Base-by-base conservation (phyloP, 2,329 filamentous ascomycete species). In the Aspergillus sp. region DNA sequence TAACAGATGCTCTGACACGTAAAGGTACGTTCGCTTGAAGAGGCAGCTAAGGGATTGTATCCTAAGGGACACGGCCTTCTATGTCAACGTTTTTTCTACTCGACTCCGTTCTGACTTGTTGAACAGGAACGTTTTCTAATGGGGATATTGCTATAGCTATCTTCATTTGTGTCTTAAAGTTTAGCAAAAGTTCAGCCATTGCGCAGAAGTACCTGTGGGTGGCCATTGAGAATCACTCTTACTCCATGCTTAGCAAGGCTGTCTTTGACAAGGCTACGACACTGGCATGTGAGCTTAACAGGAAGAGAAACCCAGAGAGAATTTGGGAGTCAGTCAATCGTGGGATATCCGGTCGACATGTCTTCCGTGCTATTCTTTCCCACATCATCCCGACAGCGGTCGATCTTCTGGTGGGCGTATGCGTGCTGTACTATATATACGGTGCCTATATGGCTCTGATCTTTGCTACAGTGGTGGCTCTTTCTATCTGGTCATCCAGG, bases 231-330 rank as follows among this genome's bases (percentile, higher is more conserved):
- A 78, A 82, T 49, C 78, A 76, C 51, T 75, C 78, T 0, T 81
- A 83, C 53, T 72, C 76, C 43, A 72, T 75, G 15, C 74, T 88
- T 42, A 78, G 75, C 9, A 77, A 77, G 1, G 74, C 80, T 2
- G 79, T 83, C 0, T 88, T 86, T 60, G 74, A 77, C 48, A 83
- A 88, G 49, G 75, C 88, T 30, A 82, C 88, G 75, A 73, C 71
- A n/a, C 71, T 87, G 1, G 84, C 82, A 0, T 84, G 84, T 69
- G 82, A 86, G 51, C 88, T 86, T 47, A 84, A 88, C 59, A 80
- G 81, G 15, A 76, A 77, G 44, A 84, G 84, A 53, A 76, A 79
- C 46, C 82, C 81, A 1, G 82, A 81, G 1, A 80, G 85, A 51
- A 71, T 88, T 0, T 79, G 82, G 62, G 78, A 81, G 53, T 78